Percentiles rank a stretch among this genome's conserved stretches.
Conservation (phyloP, 2,329 filamentous ascomycete species). For the Cryphonectria parasitica region DNA sequence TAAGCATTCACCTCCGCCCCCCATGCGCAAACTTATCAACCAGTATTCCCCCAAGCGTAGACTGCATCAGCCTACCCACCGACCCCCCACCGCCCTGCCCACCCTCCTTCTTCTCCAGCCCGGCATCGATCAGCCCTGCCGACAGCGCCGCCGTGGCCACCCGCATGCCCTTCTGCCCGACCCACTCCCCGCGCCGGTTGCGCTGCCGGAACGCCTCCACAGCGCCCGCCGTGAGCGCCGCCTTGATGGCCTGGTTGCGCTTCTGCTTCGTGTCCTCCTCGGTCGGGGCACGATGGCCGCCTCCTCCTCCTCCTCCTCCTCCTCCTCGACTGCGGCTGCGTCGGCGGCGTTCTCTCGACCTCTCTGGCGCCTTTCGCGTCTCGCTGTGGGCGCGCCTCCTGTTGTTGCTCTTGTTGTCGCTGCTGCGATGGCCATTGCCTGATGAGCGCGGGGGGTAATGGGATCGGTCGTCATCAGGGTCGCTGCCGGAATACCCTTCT, state of each 20-base stretch:
- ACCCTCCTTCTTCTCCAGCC: conserved; percentile 26
- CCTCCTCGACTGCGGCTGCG: not conserved
- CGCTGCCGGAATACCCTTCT: conserved; percentile 21
- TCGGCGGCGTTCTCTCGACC: not conserved
- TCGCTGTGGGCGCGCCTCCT: conserved; percentile 19
- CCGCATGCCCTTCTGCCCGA: conserved; percentile 29
- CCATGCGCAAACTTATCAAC: conserved; percentile 36
- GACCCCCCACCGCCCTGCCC: conserved; percentile 31
- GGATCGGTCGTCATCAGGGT: conserved; percentile 12
- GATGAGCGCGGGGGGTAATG: conserved; percentile 13
- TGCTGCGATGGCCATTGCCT: not conserved
- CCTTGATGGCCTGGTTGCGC: conserved; percentile 33
- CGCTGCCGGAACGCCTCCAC: conserved; percentile 35
- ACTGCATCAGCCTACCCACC: conserved; percentile 29
- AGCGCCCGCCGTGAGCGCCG: conserved; percentile 33
- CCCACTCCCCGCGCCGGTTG: conserved; percentile 27
- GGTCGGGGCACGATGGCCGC: not conserved
- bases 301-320: not conserved
- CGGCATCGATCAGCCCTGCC: conserved; percentile 34
- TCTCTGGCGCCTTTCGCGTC: conserved; percentile 3
- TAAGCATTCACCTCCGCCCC: not conserved
- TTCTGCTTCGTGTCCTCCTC: conserved; percentile 17
- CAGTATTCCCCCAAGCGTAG: conserved; percentile 34
- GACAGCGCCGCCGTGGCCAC: conserved; percentile 37
- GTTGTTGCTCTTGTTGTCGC: too few relatives aligned